These are phyloP conservation scores for Psilocybe azurescens DNA, from an alignment of 768 basidiomycete species.

Conservation along the genomic window DNA sequence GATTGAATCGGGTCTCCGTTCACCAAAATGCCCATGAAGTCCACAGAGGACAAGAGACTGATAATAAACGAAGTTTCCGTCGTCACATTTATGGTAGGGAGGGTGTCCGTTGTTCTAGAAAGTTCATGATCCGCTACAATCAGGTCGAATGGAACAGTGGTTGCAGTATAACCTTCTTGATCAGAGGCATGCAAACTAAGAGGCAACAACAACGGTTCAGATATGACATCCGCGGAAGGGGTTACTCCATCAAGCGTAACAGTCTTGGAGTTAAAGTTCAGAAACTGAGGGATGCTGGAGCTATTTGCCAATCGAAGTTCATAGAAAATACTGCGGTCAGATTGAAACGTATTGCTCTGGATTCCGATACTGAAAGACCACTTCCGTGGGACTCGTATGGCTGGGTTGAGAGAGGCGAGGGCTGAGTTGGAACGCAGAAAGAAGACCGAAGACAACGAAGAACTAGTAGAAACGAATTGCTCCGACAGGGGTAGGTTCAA, in stretches of 20 bases:
- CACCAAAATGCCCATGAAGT: constrained; percentile 68
- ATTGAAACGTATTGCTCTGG: constrained; percentile 60
- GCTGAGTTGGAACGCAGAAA: constrained; percentile 65
- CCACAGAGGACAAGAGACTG: constrained; percentile 53
- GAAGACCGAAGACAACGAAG: constrained; percentile 79
- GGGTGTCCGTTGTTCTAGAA: constrained; percentile 45
- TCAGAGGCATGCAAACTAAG: constrained; percentile 75
- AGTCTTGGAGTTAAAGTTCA: constrained; percentile 67
- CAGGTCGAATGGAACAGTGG: constrained; percentile 63
- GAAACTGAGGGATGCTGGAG: constrained; percentile 76
- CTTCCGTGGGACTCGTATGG: constrained; percentile 72
- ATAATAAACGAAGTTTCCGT: constrained; percentile 57
- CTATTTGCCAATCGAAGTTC: constrained; percentile 68
- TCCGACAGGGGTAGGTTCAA: constrained; percentile 56
- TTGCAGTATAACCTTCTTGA: constrained; percentile 71
- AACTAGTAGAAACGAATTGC: constrained; percentile 66
- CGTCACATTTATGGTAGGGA: constrained; percentile 78
- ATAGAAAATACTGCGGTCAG: constrained; percentile 58
- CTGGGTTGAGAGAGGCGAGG: constrained; percentile 52
- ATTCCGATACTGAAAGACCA: constrained; percentile 96
- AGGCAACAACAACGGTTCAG: constrained; percentile 47
- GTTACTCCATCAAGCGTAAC: constrained; percentile 83
- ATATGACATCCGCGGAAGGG: constrained; percentile 50
- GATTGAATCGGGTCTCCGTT: constrained; percentile 65
- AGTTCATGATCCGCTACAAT: constrained; percentile 75